Base-by-base conservation (phyloP, 805 yeast species). In the Pichia phayaonensis region DNA sequence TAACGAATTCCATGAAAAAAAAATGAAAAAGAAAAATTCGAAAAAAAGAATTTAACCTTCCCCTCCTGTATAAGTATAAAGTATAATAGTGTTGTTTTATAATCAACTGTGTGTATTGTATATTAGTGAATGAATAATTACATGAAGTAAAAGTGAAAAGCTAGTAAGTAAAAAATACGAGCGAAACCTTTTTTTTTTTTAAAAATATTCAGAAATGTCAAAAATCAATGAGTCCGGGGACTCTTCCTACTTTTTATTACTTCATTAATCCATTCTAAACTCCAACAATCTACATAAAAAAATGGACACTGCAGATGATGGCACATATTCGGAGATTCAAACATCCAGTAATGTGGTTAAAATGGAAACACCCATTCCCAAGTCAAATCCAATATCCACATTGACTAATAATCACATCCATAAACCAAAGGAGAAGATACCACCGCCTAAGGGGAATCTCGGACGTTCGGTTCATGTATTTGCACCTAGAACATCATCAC, bases 401-500 rank as follows among this genome's bases (percentile, higher is more conserved):
- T 18, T 34, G 10, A 34, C 16, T 7, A 34, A 34, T 34, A 16
- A 16, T 16, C 7, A 34, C n/a, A 7, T 34, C 20, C 38, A 11
- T 3, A 34, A 34, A 34, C 20, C 38, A 34, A 34, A 11, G 18
- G 38, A 34, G 10, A 16, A n/a, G 11, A 5, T 34, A 16, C 8
- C 10, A 16, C 2, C 10, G 8, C 2, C 16, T 11, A 34, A 34
- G 20, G 38, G 18, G 10, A 34, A n/a, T n/a, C 20, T 34, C 2
- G 38, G 18, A n/a, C 18, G 11, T n/a, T 16, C 38, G 10, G n/a
- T n/a, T 11, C 16, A 34, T 34, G 8, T n/a, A 16, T 43, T 46
- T 42, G 26, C 38, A 7, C 55, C 55, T 27, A 40, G 49, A 16
- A 36, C 10, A 36, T 43, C 55, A 16, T 52, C 55, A 20, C 55